A percentile compares a stretch with the other conserved stretches of the same genome.
These are phyloP conservation scores for Populus tremula DNA, from an alignment of 345 rosid genomes.

Conservation along the genomic window DNA sequence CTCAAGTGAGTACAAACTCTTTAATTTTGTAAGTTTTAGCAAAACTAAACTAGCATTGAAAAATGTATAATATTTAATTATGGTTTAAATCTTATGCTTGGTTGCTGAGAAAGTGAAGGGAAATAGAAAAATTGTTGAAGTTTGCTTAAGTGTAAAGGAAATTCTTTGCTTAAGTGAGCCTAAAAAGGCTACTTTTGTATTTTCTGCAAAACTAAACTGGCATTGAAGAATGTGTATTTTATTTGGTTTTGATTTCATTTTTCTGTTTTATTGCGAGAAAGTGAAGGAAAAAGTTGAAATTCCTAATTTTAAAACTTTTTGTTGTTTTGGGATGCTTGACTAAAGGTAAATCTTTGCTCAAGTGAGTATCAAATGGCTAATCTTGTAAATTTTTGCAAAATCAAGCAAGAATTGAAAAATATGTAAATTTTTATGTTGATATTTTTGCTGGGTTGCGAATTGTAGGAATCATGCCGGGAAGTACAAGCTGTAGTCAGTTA, in stretches of 20 bases:
- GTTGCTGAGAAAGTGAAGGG: constrained; percentile 9
- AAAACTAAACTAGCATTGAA: not conserved
- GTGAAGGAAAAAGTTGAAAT: not conserved
- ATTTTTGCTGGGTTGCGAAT: not conserved
- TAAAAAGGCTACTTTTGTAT: not conserved
- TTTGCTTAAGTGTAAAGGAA: not conserved
- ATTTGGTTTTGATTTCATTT: not conserved
- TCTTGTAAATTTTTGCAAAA: not conserved
- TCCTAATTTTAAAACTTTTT: not conserved
- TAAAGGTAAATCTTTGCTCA: not conserved
- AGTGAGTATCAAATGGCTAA: not conserved
- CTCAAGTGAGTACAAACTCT: not conserved
- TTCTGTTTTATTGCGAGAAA: not conserved
- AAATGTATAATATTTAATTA: not conserved
- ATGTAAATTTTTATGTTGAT: not conserved
- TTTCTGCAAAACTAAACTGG: not conserved
- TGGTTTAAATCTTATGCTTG: constrained; percentile 18
- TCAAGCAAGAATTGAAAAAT: not conserved
- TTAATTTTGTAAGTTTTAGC: not conserved
- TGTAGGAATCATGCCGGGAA: constrained; percentile 83
- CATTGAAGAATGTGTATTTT: too few species aligned
- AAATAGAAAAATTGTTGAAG: not conserved
- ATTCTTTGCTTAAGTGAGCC: not conserved
- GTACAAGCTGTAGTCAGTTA: constrained; percentile 70
- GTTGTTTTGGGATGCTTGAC: not conserved